Percentiles rank a stretch among this genome's conserved stretches.
Evolutionary conservation across 768 basidiomycete genomes (phyloP).

Genomic region (Lactifluus rugatus): DNA sequence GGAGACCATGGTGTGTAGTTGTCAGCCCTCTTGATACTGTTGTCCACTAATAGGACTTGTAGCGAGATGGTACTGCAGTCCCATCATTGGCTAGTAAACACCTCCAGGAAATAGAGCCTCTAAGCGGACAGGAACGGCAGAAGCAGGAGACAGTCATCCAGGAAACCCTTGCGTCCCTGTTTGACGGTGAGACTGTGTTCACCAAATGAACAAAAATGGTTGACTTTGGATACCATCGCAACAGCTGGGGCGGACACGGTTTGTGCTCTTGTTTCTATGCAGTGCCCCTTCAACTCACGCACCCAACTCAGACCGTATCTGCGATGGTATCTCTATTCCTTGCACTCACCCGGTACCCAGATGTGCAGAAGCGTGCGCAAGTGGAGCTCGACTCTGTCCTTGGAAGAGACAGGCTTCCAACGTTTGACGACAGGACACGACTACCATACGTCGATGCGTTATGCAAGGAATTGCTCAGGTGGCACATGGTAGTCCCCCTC

Average conservation of each 20-base stretch:
- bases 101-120: neutral
- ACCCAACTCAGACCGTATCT: neutral
- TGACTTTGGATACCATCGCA: neutral
- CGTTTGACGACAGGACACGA: constrained; percentile 20
- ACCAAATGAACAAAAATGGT: neutral
- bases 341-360: constrained; percentile 1
- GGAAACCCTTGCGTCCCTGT: constrained; percentile 3
- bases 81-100: constrained; percentile 3
- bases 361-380: constrained; percentile 17
- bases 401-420: constrained; percentile 23
- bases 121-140: neutral
- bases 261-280: neutral
- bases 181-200: neutral
- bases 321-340: constrained; percentile 2
- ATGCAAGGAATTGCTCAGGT: constrained; percentile 23
- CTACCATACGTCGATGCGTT: constrained; percentile 22
- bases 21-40: too few relatives aligned
- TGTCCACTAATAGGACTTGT: neutral
- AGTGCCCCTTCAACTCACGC: neutral
- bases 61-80: constrained; percentile 2
- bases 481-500: constrained; percentile 7
- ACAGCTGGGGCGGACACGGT: constrained; percentile 12
- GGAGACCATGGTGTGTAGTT: neutral
- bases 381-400: constrained; percentile 24
- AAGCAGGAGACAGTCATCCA: neutral